Conservation (phyloP, 768 basidiomycete species). For the Xerocomellus amylosporus region DNA sequence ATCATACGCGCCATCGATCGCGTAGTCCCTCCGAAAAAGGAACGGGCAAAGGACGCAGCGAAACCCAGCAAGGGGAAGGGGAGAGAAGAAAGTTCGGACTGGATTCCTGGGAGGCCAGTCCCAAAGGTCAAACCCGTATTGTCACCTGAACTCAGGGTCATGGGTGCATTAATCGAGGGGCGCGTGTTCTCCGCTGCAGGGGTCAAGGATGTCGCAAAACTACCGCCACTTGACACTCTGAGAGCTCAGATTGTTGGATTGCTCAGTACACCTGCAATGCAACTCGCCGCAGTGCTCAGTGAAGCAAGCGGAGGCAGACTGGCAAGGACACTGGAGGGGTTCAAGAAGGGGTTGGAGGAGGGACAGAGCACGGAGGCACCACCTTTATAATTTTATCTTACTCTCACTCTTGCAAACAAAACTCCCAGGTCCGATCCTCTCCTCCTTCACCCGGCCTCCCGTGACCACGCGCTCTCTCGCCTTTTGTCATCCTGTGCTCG, state of each 20-base stretch:
- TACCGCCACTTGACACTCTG: conserved; percentile 77
- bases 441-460: conserved; percentile 70
- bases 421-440: conserved; percentile 88
- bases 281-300: conserved; percentile 67
- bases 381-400: conserved; percentile 8
- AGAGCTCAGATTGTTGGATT: conserved; percentile 83
- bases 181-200: conserved; percentile 59
- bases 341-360: conserved; percentile 66
- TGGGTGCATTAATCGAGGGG: conserved; percentile 80
- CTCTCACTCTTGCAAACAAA: conserved; percentile 46
- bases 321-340: conserved; percentile 71
- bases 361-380: conserved; percentile 23
- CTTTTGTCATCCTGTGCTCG: conserved; percentile 93
- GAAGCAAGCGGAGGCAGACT: conserved; percentile 67
- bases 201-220: conserved; percentile 60
- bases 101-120: conserved; percentile 65
- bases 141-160: conserved; percentile 64
- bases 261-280: conserved; percentile 69
- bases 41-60: conserved; percentile 49
- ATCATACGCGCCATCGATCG: conserved; percentile 67
- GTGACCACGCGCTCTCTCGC: conserved; percentile 64
- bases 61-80: conserved; percentile 41
- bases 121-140: conserved; percentile 55
- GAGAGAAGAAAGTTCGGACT: conserved; percentile 59
- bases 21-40: conserved; percentile 57